Base-by-base conservation (phyloP, 306 rosid genomes). In the Trifolium pratense region DNA sequence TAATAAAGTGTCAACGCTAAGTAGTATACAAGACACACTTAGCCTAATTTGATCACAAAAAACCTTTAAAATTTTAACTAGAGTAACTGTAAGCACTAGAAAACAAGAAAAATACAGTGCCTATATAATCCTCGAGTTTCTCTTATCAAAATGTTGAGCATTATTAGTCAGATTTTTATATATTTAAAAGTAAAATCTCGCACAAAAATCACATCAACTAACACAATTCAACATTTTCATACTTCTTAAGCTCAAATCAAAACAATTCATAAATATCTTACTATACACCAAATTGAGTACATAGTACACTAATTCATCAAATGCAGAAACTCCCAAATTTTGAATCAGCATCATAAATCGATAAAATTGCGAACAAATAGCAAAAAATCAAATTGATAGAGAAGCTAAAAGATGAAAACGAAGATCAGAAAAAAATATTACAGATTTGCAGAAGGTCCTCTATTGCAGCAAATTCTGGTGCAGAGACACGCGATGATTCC, bases 381-480 rank as follows among this genome's bases (percentile, higher is more conserved):
- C 37, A 16, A 25, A 13, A 45, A 11, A 11, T 3, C 3, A 39
- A 59, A 68, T 20, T 1, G 16, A 14, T 10, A 49, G 46, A 32
- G 32, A 29, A 5, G 32, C 32, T 4, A 29, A 26, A 26, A 3
- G 31, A 3, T 26, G 31, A 26, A 55, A 58, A 59, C 6, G 71
- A 66, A 48, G 69, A 39, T 29, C 3, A 11, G 68, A 21, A 76
- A 10, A 66, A 53, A 66, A 61, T 70, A 55, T 84, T 85, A 92
- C 97, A 92, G 66, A 85, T 92, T 92, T 55, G 93, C 57, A 56
- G 97, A 88, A 79, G 97, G 84, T 66, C 97, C 97, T 85, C 83
- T 80, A 39, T 86, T 87, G 82, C 89, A 88, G 81, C 97, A 92
- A 80, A 92, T 88, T 83, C 90, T 85, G 83, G 90, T 80, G 79